Percentiles rank a stretch among this genome's conserved stretches.
Conservation (phyloP, 1,284 basidiomycete genomes). For the Garcileccinum viscosum region DNA sequence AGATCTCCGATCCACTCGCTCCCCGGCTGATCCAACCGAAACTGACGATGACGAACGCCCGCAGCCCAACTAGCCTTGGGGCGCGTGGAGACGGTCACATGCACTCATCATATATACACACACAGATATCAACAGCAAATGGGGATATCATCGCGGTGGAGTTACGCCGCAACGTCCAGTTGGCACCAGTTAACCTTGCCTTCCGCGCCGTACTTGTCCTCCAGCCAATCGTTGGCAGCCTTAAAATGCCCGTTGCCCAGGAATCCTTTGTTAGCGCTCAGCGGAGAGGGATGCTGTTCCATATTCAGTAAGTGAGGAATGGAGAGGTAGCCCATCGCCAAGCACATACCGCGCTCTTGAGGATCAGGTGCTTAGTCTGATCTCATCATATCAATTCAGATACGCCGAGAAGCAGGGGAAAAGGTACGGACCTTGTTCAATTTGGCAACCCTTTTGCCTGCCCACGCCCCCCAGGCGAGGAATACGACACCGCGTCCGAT, state of each 20-base stretch:
- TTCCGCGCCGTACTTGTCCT: conserved; percentile 72
- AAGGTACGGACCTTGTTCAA: conserved; percentile 69
- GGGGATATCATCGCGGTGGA: conserved; percentile 25
- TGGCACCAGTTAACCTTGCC: conserved; percentile 80
- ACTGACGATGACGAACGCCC: conserved; percentile 19
- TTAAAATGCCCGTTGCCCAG: conserved; percentile 92
- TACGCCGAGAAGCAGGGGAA: conserved; percentile 12
- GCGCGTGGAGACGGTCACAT: conserved; percentile 23
- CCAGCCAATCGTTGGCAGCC: conserved; percentile 84
- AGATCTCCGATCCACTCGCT: conserved; percentile 32
- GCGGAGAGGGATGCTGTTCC: conserved; percentile 79
- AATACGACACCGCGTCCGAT: conserved; percentile 81
- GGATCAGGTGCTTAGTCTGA: conserved; percentile 85
- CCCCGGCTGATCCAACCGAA: neutral
- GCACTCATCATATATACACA: conserved; percentile 23
- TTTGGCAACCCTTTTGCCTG: conserved; percentile 83
- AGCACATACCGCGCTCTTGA: conserved; percentile 74
- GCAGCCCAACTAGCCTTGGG: conserved; percentile 24
- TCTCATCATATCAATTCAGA: conserved; percentile 27
- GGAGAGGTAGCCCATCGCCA: conserved; percentile 17
- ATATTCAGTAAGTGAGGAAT: conserved; percentile 30
- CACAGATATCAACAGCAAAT: conserved; percentile 34
- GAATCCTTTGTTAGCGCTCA: conserved; percentile 85
- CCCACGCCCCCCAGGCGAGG: conserved; percentile 90
- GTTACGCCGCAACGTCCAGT: conserved; percentile 42